These are phyloP conservation scores for Trichoderma sp. DNA, from an alignment of 2,329 filamentous ascomycete species.

Conservation along the genomic window DNA sequence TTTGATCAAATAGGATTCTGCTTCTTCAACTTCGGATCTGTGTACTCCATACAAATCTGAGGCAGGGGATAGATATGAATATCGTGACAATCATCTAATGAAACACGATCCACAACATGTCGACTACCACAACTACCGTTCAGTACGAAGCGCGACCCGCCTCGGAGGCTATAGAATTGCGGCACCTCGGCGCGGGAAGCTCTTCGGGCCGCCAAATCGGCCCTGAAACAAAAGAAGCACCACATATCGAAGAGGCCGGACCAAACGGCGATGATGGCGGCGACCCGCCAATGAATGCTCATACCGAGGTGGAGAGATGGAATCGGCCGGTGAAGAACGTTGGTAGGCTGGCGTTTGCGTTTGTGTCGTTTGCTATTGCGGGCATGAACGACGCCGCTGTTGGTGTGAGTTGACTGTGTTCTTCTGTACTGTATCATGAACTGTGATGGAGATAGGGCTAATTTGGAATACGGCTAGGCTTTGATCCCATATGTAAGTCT, in stretches of 20 bases:
- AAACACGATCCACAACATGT: neutral
- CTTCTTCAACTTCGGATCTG: neutral
- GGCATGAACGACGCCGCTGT: slow-evolving; percentile 67
- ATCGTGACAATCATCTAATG: neutral
- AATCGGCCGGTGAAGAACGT: slow-evolving; percentile 44
- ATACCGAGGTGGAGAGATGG: slow-evolving; percentile 41
- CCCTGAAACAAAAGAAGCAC: neutral
- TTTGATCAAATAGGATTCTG: neutral
- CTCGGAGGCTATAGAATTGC: slow-evolving; percentile 29
- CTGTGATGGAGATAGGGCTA: neutral
- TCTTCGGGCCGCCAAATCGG: slow-evolving; percentile 11
- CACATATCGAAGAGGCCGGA: neutral
- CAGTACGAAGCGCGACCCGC: slow-evolving; percentile 4
- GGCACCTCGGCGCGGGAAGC: slow-evolving; percentile 3
- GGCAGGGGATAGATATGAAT: neutral
- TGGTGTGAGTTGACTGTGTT: slow-evolving; percentile 49
- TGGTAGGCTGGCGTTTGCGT: slow-evolving; percentile 47
- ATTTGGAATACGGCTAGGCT: slow-evolving; percentile 30
- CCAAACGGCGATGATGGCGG: slow-evolving; percentile 12
- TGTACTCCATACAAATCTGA: neutral
- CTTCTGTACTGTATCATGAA: neutral
- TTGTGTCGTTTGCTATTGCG: slow-evolving; percentile 62
- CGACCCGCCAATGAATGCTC: slow-evolving; percentile 36
- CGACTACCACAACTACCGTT: neutral
- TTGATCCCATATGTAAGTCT: slow-evolving; percentile 44